Base-by-base conservation (phyloP, 345 rosid species). In the Camelina hispida region DNA sequence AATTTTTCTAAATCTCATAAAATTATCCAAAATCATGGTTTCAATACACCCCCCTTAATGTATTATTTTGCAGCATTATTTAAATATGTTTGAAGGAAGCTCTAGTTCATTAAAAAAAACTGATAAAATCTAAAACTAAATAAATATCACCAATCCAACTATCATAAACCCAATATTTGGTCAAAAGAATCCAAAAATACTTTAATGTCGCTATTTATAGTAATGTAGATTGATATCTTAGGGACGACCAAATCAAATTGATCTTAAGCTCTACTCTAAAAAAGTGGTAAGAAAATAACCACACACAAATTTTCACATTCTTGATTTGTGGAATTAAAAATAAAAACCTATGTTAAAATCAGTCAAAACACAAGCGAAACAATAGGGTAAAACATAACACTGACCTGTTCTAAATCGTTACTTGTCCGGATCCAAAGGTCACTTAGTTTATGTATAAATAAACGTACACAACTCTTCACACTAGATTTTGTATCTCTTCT, bases 401-500 rank as follows among this genome's bases (percentile, higher is more conserved):
- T 34, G 5, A 7, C 32, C 32, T 52, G 5, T 5, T 2, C 32
- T 11, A 23, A 13, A 23, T 13, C 2, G 9, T 13, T 13, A 53
- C 23, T 12, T 53, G 4, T 23, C 4, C 23, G 34, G 16, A 23
- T 54, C 9, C 4, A 6, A 12, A 25, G 35, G 59, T 40, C 43
- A 3, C 43, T 37, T 11, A 9, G 42, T 10, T 13, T 7, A 56
- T 25, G 38, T 74, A 74, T 74, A 74, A 74, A 74, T 74, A 74
- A 15, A 1, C 3, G n/a, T 40, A 22, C 17, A 46, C 50, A 28
- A 66, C 32, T 23, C 30, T 30, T 66, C 43, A 12, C 32, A 74
- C 37, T 7, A 20, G 22, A 56, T 74, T 65, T 56, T 54, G 16
- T 34, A n/a, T 9, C 18, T 65, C 28, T 46, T 22, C n/a, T 65